Evolutionary conservation across 2,329 filamentous ascomycete species (phyloP), one percentile per base, ranked within the genome.

Genomic region (Ophiobolus disseminans): DNA sequence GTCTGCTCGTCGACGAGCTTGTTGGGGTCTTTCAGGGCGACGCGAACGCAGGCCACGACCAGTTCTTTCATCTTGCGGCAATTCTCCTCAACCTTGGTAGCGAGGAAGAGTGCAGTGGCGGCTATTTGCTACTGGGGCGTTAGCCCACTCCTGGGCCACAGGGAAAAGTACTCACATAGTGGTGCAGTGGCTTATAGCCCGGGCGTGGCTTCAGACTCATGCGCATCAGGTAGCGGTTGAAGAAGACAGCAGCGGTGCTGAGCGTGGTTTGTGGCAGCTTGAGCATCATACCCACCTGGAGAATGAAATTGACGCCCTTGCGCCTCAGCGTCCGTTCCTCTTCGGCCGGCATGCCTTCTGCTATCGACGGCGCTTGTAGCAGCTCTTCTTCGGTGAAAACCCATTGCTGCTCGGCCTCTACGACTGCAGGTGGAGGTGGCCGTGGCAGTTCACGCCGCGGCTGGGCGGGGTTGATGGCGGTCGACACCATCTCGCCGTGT

Each of bases 1-100:
- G 89, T 95, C 73, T 97, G 92, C 74, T 97, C 94, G 69, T 99
- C 94, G 42, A 97, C 90, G 44, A 93, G 80, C 50, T 97, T 83
- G 63, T 91, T 89, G 1, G 90, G 81, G 62, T 97, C 93, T 77
- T 99, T 97, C 73, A 97, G 91, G 21, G 93, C 94, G 16, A 97
- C 91, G 58, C 93, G 90, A 51, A 91, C 94, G 63, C 96, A 94
- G 1, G 92, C 90, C 23, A 97, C 88, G 58, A 99, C 93, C 51
- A 99, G 82, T 58, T 97, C 91, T 66, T 91, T 95, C 62, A 96
- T 96, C 75, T 96, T 96, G 39, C 93, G 87, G 68, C 91, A 95
- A 69, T 95, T 96, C 71, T 99, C 94, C 69, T 99, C 93, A 16
- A 95, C 93, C 73, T 99, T 99, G 61, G 95, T 97, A 7, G 94